Conservation (phyloP, 192 early-diverging fungal species). For the Lunasporangiospora selenospora region DNA sequence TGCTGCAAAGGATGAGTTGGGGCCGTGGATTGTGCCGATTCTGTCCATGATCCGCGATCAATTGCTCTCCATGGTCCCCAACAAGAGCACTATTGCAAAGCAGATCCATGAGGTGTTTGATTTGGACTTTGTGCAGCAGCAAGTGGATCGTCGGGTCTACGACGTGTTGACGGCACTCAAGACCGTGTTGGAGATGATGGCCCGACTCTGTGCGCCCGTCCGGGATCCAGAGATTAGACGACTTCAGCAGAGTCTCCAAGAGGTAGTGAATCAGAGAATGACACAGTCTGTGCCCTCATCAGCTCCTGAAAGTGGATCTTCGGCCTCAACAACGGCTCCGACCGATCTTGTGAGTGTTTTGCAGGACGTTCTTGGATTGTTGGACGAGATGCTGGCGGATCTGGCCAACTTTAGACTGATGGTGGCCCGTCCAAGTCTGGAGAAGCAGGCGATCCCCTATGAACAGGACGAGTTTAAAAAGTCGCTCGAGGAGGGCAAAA, state of each 20-base stretch:
- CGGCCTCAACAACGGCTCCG: constrained; percentile 5
- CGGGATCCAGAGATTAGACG: constrained; percentile 64
- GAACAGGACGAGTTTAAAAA: constrained; percentile 73
- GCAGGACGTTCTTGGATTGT: constrained; percentile 56
- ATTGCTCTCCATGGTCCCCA: constrained; percentile 68
- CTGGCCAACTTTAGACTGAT: constrained; percentile 79
- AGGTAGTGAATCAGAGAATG: too few relatives aligned
- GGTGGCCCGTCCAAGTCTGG: constrained; percentile 69
- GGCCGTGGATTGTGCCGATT: constrained; percentile 51
- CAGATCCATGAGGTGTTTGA: constrained; percentile 75
- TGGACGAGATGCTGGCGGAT: constrained; percentile 85
- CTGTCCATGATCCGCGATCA: constrained; percentile 52
- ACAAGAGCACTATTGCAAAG: constrained; percentile 55
- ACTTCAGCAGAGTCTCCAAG: constrained; percentile 27
- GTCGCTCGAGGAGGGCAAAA: constrained; percentile 51
- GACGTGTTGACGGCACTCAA: constrained; percentile 55
- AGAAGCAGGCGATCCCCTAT: constrained; percentile 75
- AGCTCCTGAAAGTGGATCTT: neutral
- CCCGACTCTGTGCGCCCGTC: constrained; percentile 77
- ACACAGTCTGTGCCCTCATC: too few relatives aligned
- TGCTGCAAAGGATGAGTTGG: constrained; percentile 54
- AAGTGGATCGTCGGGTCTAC: constrained; percentile 62
- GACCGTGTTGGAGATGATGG: constrained; percentile 66
- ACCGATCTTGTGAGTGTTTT: constrained; percentile 57
- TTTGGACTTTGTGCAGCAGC: constrained; percentile 68